These are phyloP conservation scores for Blastocystis hominis DNA, from an alignment of 352 stramenopile species.

Conservation along the genomic window DNA sequence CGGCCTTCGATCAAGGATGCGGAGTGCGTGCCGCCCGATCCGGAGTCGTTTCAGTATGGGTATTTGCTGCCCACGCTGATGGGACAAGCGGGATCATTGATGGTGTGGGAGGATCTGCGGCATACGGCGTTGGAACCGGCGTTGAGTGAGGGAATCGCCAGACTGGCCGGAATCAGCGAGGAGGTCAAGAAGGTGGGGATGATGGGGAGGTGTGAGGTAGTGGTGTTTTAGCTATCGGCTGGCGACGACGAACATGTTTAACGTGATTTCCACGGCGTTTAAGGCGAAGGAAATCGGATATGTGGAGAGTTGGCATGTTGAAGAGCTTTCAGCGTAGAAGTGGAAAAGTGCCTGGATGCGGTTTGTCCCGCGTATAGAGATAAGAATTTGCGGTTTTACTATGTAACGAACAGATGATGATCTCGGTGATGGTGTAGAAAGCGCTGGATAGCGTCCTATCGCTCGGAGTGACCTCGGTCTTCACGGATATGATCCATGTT, in stretches of 20 bases:
- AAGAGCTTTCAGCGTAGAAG: not conserved
- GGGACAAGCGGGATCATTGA: not conserved
- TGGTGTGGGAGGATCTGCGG: conserved; percentile 46
- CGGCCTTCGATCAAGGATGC: not conserved
- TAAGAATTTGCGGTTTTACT: conserved; percentile 33
- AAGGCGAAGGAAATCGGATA: conserved; percentile 50
- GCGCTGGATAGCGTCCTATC: conserved; percentile 33
- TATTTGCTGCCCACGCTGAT: conserved; percentile 28
- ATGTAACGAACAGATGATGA: not conserved
- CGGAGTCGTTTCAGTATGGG: conserved; percentile 29
- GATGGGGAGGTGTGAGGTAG: not conserved
- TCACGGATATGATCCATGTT: conserved; percentile 54
- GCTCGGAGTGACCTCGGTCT: conserved; percentile 38
- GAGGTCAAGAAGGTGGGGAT: conserved; percentile 44
- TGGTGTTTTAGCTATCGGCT: conserved; percentile 54
- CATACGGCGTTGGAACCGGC: not conserved
- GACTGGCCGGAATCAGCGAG: conserved; percentile 41
- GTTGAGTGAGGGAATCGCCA: conserved; percentile 10
- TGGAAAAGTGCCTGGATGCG: not conserved
- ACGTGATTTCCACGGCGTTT: conserved; percentile 7
- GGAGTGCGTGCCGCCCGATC: not conserved
- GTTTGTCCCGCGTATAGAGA: not conserved
- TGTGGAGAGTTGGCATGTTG: not conserved
- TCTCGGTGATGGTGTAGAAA: conserved; percentile 1
- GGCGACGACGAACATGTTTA: conserved; percentile 39